Evolutionary conservation across 768 basidiomycete genomes (phyloP), one percentile per base, ranked within the genome.

Genomic region (Phanerochaete carnosa): DNA sequence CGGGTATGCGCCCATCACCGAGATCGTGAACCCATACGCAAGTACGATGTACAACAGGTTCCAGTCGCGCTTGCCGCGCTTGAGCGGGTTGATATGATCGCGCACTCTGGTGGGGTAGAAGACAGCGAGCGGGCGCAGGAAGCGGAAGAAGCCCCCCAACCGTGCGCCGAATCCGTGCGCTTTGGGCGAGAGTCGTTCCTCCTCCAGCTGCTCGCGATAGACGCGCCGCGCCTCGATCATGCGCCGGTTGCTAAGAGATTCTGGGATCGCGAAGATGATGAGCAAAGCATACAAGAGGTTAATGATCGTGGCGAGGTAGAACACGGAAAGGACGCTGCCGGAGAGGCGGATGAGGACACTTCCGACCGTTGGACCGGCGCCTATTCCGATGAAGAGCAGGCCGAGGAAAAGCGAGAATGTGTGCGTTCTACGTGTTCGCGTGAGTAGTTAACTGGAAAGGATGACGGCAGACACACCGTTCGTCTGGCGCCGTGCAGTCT

Each of bases 361-460:
- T 15, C 92, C 91, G 0, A 94, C 59, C 3, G 84, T 79, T 4
- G 94, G 94, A 0, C 94, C 94, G 22, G 90, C 30, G 1, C 87
- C 88, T 68, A 90, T 79, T n/a, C 94, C 94, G 9, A 76, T 68
- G 72, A 90, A 92, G 47, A 87, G 61, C 3, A 92, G 75, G 0
- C 94, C 94, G 1, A 85, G 73, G 46, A 77, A 75, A 32, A 89
- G 71, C 1, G 91, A 90, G 68, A 90, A 87, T 23, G 79, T 76
- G 5, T 82, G 81, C 4, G 89, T 85, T 55, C 90, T 91, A 58
- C 8, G 7, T 28, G 45, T 59, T 49, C 29, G 23, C 6, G 56
- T 54, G 3, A 33, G 15, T 52, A 12, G 22, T 43, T 12, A 19
- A 5, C 13, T 1, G 59, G 65, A 25, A 65, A 52, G 46, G 22